A percentile compares a stretch with the other conserved stretches of the same genome.
These are phyloP conservation scores for Ruellia speciosa DNA, from an alignment of 305 asterid genomes.

Conservation along the genomic window DNA sequence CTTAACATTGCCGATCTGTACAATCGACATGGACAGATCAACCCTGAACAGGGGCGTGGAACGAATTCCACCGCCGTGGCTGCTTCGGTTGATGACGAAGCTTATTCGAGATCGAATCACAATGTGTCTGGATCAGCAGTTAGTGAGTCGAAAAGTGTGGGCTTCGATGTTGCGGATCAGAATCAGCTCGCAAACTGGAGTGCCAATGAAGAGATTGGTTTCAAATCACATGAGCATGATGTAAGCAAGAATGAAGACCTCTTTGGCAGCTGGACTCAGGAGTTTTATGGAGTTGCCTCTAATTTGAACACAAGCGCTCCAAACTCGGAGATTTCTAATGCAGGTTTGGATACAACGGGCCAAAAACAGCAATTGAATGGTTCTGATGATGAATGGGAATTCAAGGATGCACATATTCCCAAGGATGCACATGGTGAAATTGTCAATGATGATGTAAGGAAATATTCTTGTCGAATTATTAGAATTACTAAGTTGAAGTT, in stretches of 20 bases:
- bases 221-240: conserved; percentile 21
- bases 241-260: conserved; percentile 21
- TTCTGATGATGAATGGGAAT: conserved; percentile 56
- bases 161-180: conserved; percentile 20
- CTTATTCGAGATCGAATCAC: conserved; percentile 18
- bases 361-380: conserved; percentile 18
- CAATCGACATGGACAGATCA: conserved; percentile 26
- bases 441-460: conserved; percentile 34
- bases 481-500: conserved; percentile 12
- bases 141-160: conserved; percentile 19
- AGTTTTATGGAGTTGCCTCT: conserved; percentile 26
- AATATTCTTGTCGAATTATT: conserved; percentile 16
- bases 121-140: conserved; percentile 23
- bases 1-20: conserved; percentile 37
- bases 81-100: conserved; percentile 28
- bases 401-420: conserved; percentile 60
- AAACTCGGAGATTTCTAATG: conserved; percentile 18
- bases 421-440: conserved; percentile 43
- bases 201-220: conserved; percentile 19
- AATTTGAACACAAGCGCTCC: conserved; percentile 21
- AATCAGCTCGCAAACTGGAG: conserved; percentile 31
- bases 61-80: conserved; percentile 22
- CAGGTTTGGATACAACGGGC: conserved; percentile 25
- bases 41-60: conserved; percentile 20
- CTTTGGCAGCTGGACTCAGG: conserved; percentile 32